Evolutionary conservation across 306 rosid species (phyloP).

Genomic region (Sophora flavescens): DNA sequence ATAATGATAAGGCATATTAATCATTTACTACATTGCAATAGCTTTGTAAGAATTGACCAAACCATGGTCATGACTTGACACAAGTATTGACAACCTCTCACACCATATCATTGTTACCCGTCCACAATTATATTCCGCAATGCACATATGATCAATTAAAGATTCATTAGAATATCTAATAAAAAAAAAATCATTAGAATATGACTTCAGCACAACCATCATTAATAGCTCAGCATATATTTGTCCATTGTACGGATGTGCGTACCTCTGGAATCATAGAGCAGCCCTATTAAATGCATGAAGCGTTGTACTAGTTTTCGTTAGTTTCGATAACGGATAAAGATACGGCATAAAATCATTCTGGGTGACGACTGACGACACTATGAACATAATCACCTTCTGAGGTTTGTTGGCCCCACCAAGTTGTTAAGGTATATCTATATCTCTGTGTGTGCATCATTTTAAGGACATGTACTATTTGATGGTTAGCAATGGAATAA

Average conservation of each 20-base stretch:
- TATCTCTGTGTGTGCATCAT: no score
- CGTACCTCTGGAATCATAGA: conserved; percentile 6
- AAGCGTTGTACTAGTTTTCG: no score
- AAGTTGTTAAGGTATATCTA: conserved; percentile 7
- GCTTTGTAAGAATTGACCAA: conserved; percentile 27
- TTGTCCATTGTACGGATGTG: neutral
- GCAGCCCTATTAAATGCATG: no score
- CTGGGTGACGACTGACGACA: no score
- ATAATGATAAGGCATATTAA: neutral
- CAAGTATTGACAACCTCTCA: neutral
- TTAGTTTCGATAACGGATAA: neutral
- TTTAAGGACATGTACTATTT: neutral
- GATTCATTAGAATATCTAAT: neutral
- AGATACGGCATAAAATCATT: conserved; percentile 21
- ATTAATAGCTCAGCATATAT: neutral
- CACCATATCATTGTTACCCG: neutral
- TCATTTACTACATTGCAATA: conserved; percentile 21
- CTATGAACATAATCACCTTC: neutral
- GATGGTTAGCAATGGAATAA: conserved; percentile 12
- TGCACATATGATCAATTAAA: conserved; percentile 6
- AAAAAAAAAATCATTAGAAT: no score
- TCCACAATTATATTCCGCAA: neutral
- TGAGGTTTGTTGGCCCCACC: neutral
- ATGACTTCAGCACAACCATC: neutral
- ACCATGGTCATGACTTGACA: neutral